These are phyloP conservation scores for Trichophyton mentagrophytes DNA, from an alignment of 2,329 filamentous ascomycete genomes.

Conservation along the genomic window DNA sequence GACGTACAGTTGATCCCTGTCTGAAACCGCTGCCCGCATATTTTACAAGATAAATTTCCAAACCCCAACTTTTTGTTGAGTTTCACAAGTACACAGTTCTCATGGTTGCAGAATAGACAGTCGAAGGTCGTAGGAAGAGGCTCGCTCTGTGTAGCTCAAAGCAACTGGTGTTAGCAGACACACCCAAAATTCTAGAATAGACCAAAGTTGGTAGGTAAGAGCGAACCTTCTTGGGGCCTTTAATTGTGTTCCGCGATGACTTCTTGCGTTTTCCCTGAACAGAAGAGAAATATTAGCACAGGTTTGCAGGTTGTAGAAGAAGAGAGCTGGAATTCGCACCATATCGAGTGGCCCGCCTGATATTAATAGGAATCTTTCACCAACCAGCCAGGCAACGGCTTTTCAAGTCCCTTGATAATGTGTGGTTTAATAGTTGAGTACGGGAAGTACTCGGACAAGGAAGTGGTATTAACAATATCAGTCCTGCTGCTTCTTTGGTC, in stretches of 20 bases:
- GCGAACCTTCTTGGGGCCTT: conserved; percentile 52
- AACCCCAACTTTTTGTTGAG: conserved; percentile 86
- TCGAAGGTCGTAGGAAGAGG: conserved; percentile 64
- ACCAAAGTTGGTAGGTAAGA: conserved; percentile 4
- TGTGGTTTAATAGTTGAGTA: neutral
- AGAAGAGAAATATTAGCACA: neutral
- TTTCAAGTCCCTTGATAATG: neutral
- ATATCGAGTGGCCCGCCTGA: neutral
- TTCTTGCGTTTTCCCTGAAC: conserved; percentile 79
- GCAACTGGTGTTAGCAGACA: neutral
- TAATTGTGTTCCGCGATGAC: conserved; percentile 56
- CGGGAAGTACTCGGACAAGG: neutral
- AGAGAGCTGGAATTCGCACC: neutral
- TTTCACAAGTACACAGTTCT: conserved; percentile 80
- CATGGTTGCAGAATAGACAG: conserved; percentile 97
- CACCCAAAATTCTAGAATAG: neutral
- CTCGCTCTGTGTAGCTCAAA: conserved; percentile 26
- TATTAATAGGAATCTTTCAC: neutral
- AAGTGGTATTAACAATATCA: neutral
- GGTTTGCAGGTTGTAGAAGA: neutral
- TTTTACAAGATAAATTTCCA: conserved; percentile 74
- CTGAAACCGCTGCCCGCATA: conserved; percentile 89
- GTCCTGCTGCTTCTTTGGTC: neutral
- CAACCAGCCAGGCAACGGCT: neutral
- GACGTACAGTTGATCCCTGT: conserved; percentile 73